A percentile compares a stretch with the other conserved stretches of the same genome.
Conservation (phyloP, 306 rosid genomes). For the Mimosa pudica region DNA sequence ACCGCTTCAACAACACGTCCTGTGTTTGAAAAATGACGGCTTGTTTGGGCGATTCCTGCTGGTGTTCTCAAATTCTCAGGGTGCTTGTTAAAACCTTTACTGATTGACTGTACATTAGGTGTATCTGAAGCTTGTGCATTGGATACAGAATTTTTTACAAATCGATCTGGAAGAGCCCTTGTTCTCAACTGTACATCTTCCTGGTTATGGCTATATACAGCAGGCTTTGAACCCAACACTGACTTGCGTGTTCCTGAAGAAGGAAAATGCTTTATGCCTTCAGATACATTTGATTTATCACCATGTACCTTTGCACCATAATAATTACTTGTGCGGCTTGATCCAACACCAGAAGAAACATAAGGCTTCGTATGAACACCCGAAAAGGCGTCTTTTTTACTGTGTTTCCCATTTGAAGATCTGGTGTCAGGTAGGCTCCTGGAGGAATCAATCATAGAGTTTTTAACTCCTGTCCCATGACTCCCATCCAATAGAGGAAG, state of each 20-base stretch:
- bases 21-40: conserved; percentile 44
- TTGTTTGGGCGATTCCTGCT: conserved; percentile 44
- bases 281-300: conserved; percentile 44
- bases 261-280: conserved; percentile 54
- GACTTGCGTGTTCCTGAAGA: conserved; percentile 49
- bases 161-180: conserved; percentile 45
- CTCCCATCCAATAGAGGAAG: conserved; percentile 67
- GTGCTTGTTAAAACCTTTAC: conserved; percentile 51
- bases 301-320: conserved; percentile 59
- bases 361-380: conserved; percentile 61
- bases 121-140: conserved; percentile 45
- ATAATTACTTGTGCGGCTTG: conserved; percentile 46
- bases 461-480: conserved; percentile 50
- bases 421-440: conserved; percentile 51
- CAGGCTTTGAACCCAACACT: conserved; percentile 38
- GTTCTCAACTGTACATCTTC: conserved; percentile 56
- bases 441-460: conserved; percentile 68
- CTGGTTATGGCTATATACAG: conserved; percentile 43
- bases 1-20: conserved; percentile 61
- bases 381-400: conserved; percentile 59
- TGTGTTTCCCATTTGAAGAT: conserved; percentile 63
- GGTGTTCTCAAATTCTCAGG: conserved; percentile 51
- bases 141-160: conserved; percentile 51
- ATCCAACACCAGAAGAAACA: conserved; percentile 42
- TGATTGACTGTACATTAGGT: conserved; percentile 36